phyloP scores from a whole-genome alignment of 129 eudicot species.

The Silybum marianum region DNA sequence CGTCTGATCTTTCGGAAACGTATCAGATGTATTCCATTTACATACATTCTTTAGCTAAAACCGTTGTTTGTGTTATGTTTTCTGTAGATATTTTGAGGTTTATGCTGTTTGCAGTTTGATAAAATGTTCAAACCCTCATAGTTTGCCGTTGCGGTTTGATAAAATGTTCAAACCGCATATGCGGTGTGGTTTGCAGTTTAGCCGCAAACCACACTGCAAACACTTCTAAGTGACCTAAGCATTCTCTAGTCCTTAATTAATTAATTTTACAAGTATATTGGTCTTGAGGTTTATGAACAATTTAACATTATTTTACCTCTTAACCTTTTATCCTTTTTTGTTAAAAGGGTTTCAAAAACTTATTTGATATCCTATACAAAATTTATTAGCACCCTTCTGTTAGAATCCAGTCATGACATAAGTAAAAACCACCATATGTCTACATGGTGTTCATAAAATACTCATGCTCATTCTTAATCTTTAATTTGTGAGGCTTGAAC shows the following conservation, averaged over 20 bases:
- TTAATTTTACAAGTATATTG: neutral
- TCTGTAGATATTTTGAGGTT: slow-evolving; percentile 61
- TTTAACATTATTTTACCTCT: neutral
- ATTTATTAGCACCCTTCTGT: neutral
- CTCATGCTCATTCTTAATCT: no score
- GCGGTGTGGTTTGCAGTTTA: no score
- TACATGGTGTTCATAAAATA: neutral
- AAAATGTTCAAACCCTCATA: no score
- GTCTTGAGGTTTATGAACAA: neutral
- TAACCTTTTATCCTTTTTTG: neutral
- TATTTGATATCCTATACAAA: neutral
- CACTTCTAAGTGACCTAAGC: neutral
- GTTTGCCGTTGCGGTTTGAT: slow-evolving; percentile 53
- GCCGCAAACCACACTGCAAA: no score
- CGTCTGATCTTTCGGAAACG: slow-evolving; percentile 60
- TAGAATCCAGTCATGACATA: slow-evolving; percentile 9
- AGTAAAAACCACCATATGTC: slow-evolving; percentile 6
- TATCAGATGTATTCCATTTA: slow-evolving; percentile 51
- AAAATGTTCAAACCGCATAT: no score
- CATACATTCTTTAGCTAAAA: neutral
- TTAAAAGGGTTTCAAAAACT: slow-evolving; percentile 5
- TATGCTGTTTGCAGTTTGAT: slow-evolving; percentile 47
- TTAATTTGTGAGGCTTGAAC: no score
- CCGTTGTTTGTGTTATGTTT: neutral
- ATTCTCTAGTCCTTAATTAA: neutral